A percentile compares a stretch with the other conserved stretches of the same genome.
Conservation (phyloP, 2,329 filamentous ascomycete genomes). For the Rasamsonia emersonii region DNA sequence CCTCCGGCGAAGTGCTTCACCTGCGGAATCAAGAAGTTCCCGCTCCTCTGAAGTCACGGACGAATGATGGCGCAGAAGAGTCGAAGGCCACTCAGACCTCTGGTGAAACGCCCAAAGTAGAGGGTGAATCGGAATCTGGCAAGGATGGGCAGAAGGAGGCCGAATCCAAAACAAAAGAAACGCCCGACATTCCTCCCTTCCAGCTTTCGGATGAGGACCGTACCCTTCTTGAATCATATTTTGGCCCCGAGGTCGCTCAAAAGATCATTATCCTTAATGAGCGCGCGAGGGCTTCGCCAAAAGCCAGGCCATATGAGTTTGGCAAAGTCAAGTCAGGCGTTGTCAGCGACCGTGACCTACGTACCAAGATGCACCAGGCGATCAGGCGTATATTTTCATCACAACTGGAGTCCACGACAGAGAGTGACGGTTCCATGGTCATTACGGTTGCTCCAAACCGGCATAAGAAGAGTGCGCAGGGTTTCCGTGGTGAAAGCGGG, state of each 20-base stretch:
- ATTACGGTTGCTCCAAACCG: slow-evolving; percentile 41
- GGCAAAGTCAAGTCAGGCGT: slow-evolving; percentile 44
- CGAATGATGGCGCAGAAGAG: slow-evolving; percentile 8
- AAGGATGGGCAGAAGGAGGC: slow-evolving; percentile 11
- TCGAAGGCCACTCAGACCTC: slow-evolving; percentile 6
- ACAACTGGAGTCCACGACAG: slow-evolving; percentile 67
- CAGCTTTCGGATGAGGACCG: slow-evolving; percentile 38
- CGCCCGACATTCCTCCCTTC: slow-evolving; percentile 15
- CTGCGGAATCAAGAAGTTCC: slow-evolving; percentile 44
- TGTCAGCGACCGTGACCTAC: slow-evolving; percentile 52
- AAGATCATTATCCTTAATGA: slow-evolving; percentile 49
- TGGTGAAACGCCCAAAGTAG: too few relatives aligned
- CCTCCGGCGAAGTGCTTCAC: slow-evolving; percentile 67
- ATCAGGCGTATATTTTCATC: slow-evolving; percentile 74
- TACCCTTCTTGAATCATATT: slow-evolving; percentile 35
- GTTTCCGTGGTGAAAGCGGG: slow-evolving; percentile 21
- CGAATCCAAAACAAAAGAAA: slow-evolving; percentile 6
- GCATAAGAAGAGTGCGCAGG: slow-evolving; percentile 24
- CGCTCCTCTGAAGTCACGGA: slow-evolving; percentile 8
- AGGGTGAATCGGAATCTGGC: too few relatives aligned
- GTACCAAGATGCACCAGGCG: slow-evolving; percentile 55
- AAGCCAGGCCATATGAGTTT: slow-evolving; percentile 49
- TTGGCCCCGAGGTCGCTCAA: slow-evolving; percentile 43
- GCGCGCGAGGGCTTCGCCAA: slow-evolving; percentile 45
- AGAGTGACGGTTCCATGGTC: slow-evolving; percentile 59